phyloP scores from a whole-genome alignment of 2,329 filamentous ascomycete genomes.

The Hypomyces rosellus region DNA sequence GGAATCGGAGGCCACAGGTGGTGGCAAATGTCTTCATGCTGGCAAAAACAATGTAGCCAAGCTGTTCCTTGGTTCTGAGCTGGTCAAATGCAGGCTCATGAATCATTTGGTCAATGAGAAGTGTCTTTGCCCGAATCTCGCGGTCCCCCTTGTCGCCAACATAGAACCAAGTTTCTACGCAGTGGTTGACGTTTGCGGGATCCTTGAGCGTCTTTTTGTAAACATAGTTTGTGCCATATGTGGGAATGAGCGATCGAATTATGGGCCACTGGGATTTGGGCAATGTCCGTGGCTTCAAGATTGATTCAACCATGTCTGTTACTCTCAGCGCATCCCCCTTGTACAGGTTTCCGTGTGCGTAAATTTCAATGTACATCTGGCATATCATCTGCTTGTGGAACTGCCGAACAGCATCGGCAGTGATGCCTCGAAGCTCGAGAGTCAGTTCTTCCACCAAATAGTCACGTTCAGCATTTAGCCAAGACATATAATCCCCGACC shows the following conservation, averaged over 20 bases:
- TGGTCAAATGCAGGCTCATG: constrained; percentile 94
- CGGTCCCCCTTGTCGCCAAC: constrained; percentile 64
- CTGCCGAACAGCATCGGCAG: constrained; percentile 63
- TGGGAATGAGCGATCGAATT: constrained; percentile 68
- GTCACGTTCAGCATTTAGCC: constrained; percentile 69
- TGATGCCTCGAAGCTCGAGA: constrained; percentile 68
- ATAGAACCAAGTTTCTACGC: constrained; percentile 71
- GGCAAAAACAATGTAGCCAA: constrained; percentile 93
- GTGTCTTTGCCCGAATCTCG: constrained; percentile 64
- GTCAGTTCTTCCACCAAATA: constrained; percentile 76
- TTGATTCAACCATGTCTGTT: constrained; percentile 74
- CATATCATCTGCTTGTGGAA: constrained; percentile 77
- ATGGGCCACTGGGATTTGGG: constrained; percentile 76
- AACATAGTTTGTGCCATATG: constrained; percentile 73
- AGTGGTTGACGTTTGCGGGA: constrained; percentile 82
- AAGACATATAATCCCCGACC: constrained; percentile 74
- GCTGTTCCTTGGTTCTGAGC: constrained; percentile 90
- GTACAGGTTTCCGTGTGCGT: constrained; percentile 88
- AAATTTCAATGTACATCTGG: constrained; percentile 80
- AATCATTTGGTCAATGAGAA: constrained; percentile 82
- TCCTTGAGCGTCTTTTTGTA: constrained; percentile 79
- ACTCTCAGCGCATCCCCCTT: constrained; percentile 86
- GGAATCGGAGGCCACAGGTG: constrained; percentile 77
- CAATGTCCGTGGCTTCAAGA: constrained; percentile 65
- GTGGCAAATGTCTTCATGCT: constrained; percentile 66